A percentile compares a stretch with the other conserved stretches of the same genome.
Evolutionary conservation across 2,329 filamentous ascomycete genomes (phyloP).

Genomic region (Microsporum canis): DNA sequence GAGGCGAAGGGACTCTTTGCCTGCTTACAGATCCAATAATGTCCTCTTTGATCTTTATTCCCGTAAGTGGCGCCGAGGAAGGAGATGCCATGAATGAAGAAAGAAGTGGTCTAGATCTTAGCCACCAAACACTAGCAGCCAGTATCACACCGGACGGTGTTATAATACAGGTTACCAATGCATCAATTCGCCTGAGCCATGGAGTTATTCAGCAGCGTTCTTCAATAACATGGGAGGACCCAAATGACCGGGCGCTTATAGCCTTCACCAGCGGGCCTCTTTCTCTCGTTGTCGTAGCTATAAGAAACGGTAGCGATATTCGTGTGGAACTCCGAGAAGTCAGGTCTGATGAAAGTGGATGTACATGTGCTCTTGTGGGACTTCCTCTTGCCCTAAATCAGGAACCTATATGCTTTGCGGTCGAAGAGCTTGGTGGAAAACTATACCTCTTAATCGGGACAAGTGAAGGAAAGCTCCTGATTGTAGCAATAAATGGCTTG

Average conservation of each 20-base stretch:
- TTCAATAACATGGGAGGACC: slow-evolving; percentile 16
- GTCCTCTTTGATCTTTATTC: slow-evolving; percentile 29
- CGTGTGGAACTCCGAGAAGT: slow-evolving; percentile 23
- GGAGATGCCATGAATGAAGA: slow-evolving; percentile 31
- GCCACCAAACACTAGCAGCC: slow-evolving; percentile 35
- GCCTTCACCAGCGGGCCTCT: slow-evolving; percentile 23
- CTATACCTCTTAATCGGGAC: slow-evolving; percentile 32
- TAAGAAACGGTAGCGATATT: slow-evolving; percentile 19
- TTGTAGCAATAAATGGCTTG: slow-evolving; percentile 19
- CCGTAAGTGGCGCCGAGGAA: slow-evolving; percentile 28
- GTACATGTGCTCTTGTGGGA: slow-evolving; percentile 18
- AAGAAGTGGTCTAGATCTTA: slow-evolving; percentile 31
- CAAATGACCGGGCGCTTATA: slow-evolving; percentile 19
- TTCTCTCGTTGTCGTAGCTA: slow-evolving; percentile 22
- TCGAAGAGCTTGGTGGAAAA: slow-evolving; percentile 21
- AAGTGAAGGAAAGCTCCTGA: slow-evolving; percentile 26
- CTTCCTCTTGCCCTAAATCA: slow-evolving; percentile 19
- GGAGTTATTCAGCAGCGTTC: slow-evolving; percentile 17
- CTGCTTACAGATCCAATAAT: slow-evolving; percentile 34
- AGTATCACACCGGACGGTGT: slow-evolving; percentile 26
- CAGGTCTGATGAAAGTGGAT: slow-evolving; percentile 10
- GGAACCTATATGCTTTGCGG: slow-evolving; percentile 28
- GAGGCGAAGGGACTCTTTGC: slow-evolving; percentile 26
- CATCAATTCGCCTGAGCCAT: slow-evolving; percentile 24
- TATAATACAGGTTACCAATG: slow-evolving; percentile 35